Evolutionary conservation across 2,329 filamentous ascomycete genomes (phyloP), one percentile per base, ranked within the genome.

Genomic region (Cercospora beticola): DNA sequence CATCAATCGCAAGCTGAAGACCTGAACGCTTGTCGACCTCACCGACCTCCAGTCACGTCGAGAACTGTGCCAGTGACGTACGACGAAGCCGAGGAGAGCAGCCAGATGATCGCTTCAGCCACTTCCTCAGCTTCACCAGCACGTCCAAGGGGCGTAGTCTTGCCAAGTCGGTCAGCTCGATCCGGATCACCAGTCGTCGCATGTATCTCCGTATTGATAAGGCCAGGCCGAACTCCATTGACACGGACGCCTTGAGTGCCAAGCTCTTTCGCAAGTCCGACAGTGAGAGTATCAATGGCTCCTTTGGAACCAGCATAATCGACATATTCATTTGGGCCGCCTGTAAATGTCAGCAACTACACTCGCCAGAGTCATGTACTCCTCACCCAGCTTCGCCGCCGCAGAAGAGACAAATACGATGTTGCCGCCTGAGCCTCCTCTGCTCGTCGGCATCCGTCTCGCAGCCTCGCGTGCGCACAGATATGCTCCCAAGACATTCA

Each of bases 241-340:
- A 76, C 75, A 6, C 75, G 70, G 2, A 75, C 71, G 9, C 67
- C 61, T 28, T 71, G 46, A 4, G 74, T 73, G 4, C 73, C 75
- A 36, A 75, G 69, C 60, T 76, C 75, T 56, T 76, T 76, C 4
- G 71, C 63, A 28, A 76, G 66, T 4, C 75, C 75, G 4, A 74
- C 33, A 10, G 73, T 74, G 8, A 76, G 67, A 5, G 71, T 74
- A 56, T 76, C 75, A 21, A 75, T 72, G 9, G 74, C 75, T 31
- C 74, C 75, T 59, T 76, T 76, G 14, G 71, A 74, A 2, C 73
- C 74, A 23, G 75, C 75, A 54, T 76, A 76, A 57, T 76, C 75
- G 8, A 76, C 74, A 40, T 71, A 76, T 40, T 76, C 74, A 46
- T 73, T 57, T 14, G 62, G 62, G 4, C 46, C 62, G 9, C 62